Evolutionary conservation across 2,329 filamentous ascomycete species (phyloP).

Genomic region (Cytospora schulzeri): DNA sequence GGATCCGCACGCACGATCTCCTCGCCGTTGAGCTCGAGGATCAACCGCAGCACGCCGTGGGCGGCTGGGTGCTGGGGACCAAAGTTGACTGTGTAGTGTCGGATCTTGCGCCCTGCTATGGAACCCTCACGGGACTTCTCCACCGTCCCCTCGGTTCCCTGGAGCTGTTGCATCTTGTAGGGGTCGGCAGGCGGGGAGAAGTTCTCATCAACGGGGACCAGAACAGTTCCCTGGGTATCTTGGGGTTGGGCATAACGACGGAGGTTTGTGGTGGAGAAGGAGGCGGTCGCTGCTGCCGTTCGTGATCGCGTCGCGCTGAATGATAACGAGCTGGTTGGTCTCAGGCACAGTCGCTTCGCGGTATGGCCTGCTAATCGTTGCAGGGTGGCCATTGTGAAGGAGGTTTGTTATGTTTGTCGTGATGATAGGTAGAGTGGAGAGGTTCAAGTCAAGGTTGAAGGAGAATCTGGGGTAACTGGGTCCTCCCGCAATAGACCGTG

Average conservation of each 20-base stretch:
- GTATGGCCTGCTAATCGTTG: constrained; percentile 72
- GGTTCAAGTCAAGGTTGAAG: constrained; percentile 30
- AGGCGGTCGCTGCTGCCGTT: constrained; percentile 35
- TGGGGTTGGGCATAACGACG: constrained; percentile 64
- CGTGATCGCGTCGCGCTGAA: constrained; percentile 31
- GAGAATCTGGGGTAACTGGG: constrained; percentile 25
- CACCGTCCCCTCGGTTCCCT: constrained; percentile 44
- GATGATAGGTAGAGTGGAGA: constrained; percentile 34
- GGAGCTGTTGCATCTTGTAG: constrained; percentile 49
- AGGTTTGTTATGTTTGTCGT: constrained; percentile 33
- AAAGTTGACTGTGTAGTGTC: constrained; percentile 99
- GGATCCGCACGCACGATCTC: constrained; percentile 96
- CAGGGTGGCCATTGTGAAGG: constrained; percentile 64
- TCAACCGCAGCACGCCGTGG: constrained; percentile 95
- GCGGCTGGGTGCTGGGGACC: constrained; percentile 97
- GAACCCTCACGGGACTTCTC: constrained; percentile 52
- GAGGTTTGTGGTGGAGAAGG: constrained; percentile 65
- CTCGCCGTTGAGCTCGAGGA: constrained; percentile 96
- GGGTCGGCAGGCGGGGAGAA: constrained; percentile 57
- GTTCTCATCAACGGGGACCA: constrained; percentile 66
- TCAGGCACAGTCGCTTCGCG: constrained; percentile 67
- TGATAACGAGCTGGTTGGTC: constrained; percentile 37
- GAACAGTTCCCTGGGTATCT: constrained; percentile 57
- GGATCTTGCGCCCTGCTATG: constrained; percentile 75
- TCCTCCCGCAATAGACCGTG: constrained; percentile 30